Evolutionary conservation across 139 green algal genomes (phyloP).

Genomic region (Dunaliella sp.): DNA sequence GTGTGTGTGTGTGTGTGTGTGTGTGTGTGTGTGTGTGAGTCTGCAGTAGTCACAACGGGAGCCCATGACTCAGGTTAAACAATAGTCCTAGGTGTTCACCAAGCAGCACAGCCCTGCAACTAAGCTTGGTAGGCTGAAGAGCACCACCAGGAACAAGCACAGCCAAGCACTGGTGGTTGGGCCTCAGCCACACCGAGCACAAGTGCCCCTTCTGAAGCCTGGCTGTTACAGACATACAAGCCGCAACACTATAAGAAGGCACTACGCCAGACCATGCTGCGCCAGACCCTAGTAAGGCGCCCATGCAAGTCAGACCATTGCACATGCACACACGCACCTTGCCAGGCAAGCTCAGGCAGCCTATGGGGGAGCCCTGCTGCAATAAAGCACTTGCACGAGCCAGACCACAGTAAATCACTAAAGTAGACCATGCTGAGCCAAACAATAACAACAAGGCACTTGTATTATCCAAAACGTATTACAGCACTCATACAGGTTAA

Average conservation of each 20-base stretch:
- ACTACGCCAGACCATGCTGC: neutral
- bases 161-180: too few species aligned
- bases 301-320: neutral
- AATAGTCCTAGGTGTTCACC: too few species aligned
- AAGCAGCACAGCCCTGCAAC: too few species aligned
- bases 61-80: too few species aligned
- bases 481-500: neutral
- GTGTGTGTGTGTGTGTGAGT: neutral
- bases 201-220: neutral
- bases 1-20: neutral
- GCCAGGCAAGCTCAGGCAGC: neutral
- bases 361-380: neutral
- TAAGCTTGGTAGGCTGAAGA: too few species aligned
- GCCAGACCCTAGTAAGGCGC: too few species aligned
- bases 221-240: neutral
- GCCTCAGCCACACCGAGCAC: neutral
- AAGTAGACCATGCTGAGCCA: neutral
- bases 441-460: too few species aligned
- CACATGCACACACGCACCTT: neutral
- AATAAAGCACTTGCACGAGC: too few species aligned
- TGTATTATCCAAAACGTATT: too few species aligned
- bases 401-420: neutral
- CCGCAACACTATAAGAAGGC: neutral
- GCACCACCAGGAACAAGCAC: neutral
- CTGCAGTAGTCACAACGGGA: neutral